Conservation (phyloP, 208 protist genomes). For the Acanthamoeba triangularis region DNA sequence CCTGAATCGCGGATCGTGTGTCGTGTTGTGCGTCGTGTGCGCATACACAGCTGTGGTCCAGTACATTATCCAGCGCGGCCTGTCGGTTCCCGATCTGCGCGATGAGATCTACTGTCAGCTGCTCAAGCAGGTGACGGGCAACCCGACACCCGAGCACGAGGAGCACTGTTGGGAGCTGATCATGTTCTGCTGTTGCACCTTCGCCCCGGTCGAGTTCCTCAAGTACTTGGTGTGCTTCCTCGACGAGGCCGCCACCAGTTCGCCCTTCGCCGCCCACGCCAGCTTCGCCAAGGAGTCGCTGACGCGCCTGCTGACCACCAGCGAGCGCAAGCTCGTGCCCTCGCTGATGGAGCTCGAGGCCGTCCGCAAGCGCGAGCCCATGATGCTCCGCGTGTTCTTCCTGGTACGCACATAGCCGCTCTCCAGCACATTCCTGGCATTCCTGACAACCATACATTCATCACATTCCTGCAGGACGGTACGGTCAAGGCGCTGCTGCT, state of each 20-base stretch:
- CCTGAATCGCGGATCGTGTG: not conserved
- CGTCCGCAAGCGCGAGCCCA: slow-evolving; percentile 68
- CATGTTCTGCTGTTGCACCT: slow-evolving; percentile 55
- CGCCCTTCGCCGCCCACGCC: slow-evolving; percentile 1
- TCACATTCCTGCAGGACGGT: not conserved
- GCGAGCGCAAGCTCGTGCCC: slow-evolving; percentile 60
- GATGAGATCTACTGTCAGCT: slow-evolving; percentile 75
- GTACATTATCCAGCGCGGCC: slow-evolving; percentile 53
- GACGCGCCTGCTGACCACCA: not conserved
- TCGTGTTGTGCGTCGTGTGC: not conserved
- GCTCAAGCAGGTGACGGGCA: slow-evolving; percentile 63
- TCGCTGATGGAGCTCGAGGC: slow-evolving; percentile 76
- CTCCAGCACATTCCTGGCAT: too few species aligned
- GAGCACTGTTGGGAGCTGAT: slow-evolving; percentile 72
- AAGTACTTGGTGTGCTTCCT: slow-evolving; percentile 70
- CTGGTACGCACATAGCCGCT: not conserved
- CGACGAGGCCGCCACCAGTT: not conserved
- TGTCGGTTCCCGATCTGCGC: slow-evolving; percentile 16
- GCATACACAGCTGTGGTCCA: not conserved
- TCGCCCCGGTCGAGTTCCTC: slow-evolving; percentile 32
- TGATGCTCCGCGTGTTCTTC: slow-evolving; percentile 68
- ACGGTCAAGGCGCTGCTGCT: slow-evolving; percentile 71
- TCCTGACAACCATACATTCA: not conserved
- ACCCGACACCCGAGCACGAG: slow-evolving; percentile 32
- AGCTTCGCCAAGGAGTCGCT: slow-evolving; percentile 54